Evolutionary conservation across 192 early-diverging fungal species (phyloP), one percentile per base, ranked within the genome.

Genomic region (Chytriomyces sp.): DNA sequence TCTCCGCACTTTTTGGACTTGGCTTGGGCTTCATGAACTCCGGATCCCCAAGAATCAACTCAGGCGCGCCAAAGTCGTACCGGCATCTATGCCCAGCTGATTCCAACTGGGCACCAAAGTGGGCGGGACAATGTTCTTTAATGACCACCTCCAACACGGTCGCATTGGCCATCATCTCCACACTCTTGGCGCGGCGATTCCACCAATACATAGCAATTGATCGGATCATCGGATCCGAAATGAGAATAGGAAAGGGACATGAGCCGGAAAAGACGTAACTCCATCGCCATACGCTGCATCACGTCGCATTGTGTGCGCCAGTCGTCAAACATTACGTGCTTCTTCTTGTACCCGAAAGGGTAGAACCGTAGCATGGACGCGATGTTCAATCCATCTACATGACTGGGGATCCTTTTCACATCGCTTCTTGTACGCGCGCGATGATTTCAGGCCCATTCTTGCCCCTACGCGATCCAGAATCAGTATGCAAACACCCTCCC

Each of bases 401-500:
- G 44, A 49, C 12, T 0, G 44, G 0, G 0, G 44, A 19, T 49
- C 22, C 44, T 12, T 19, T 2, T 22, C 14, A 22, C 44, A 49
- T 49, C 44, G 44, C 22, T 49, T 49, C 22, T 49, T 49, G 44
- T 49, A 49, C 14, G 44, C 22, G 12, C 31, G 75, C 71, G 12
- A 76, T 53, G 22, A 59, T 30, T 12, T 41, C 37, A 5, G 76
- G 76, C 28, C 76, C 76, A 40, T 78, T 78, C 54, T 78, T 75
- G 7, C 54, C 76, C 76, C 74, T 75, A 36, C 22, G 12, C 44
- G 44, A 12, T 12, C 0, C 0, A 49, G n/a, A n/a, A n/a, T n/a
- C n/a, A n/a, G n/a, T n/a, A 49, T 0, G 12, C 14, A 49, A 49
- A 49, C 44, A 49, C 14, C 44, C 2, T 49, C 44, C 22, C 2